Base-by-base conservation (phyloP, 169 alveolate genomes). In the Plasmodium chabaudi region DNA sequence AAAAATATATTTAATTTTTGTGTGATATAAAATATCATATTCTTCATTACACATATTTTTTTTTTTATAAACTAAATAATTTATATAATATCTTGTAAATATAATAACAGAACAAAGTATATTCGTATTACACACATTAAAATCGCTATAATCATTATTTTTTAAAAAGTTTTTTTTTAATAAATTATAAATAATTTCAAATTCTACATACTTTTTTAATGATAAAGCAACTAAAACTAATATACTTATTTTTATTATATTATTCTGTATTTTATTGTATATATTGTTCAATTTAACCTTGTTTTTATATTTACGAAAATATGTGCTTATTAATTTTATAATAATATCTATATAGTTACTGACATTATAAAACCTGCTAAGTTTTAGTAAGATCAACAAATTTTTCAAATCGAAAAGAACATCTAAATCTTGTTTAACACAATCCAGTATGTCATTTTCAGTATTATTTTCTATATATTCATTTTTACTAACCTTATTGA, bases 111-210 rank as follows among this genome's bases (percentile, higher is more conserved):
- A 68, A 34, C 67, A 17, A 15, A 86, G 44, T 7, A 86, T 71
- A 56, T 70, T 67, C n/a, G 12, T 13, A 42, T 53, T 63, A 25
- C 15, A 75, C 9, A n/a, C n/a, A 12, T 46, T 39, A 19, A 69
- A 69, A 15, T 73, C 91, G 13, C 15, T 64, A 12, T 65, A 57
- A 9, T 64, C 34, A 5, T 34, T 17, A 49, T 25, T 75, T 47
- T 86, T 86, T 59, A 86, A 59, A 86, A 86, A 86, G 21, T 70
- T 86, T 73, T 86, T 86, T 53, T 86, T 86, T 39, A 86, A 63
- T 56, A 86, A 86, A 86, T 86, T 53, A 60, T 86, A 86, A 21
- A 86, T 86, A 49, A 86, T 70, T 70, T 86, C 91, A 70, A 69
- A 86, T 51, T 86, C 91, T 49, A 71, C 72, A 72, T 86, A 86